Evolutionary conservation across 2,329 filamentous ascomycete genomes (phyloP).

Genomic region (Colletotrichum liriopes): DNA sequence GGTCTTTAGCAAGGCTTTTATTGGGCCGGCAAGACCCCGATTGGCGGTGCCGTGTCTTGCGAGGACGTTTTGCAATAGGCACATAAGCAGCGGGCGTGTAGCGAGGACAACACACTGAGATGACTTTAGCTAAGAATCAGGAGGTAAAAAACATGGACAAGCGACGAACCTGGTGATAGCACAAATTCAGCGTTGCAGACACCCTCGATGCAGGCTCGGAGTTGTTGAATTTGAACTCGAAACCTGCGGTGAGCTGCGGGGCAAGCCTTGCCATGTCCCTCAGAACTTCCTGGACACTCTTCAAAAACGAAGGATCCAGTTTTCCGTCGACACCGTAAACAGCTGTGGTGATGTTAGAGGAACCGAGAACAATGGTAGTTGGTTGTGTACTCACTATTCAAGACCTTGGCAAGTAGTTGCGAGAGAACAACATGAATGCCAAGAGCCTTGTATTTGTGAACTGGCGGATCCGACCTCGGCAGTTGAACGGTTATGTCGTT

Average conservation of each 20-base stretch:
- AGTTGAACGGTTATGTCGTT: slow-evolving; percentile 18
- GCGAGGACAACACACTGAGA: slow-evolving; percentile 24
- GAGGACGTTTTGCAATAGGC: slow-evolving; percentile 19
- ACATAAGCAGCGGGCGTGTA: slow-evolving; percentile 23
- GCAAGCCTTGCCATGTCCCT: slow-evolving; percentile 20
- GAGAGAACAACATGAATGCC: slow-evolving; percentile 26
- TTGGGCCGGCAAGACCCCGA: slow-evolving; percentile 14
- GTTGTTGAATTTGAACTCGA: slow-evolving; percentile 33
- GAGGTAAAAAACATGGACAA: not conserved
- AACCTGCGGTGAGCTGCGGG: slow-evolving; percentile 16
- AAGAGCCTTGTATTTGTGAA: slow-evolving; percentile 23
- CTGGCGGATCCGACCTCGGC: slow-evolving; percentile 4
- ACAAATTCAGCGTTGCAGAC: slow-evolving; percentile 26
- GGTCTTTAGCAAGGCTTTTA: slow-evolving; percentile 23
- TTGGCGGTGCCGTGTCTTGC: slow-evolving; percentile 16
- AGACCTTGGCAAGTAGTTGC: slow-evolving; percentile 23
- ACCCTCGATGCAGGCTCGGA: slow-evolving; percentile 21
- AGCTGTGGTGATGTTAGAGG: not conserved
- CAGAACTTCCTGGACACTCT: slow-evolving; percentile 21
- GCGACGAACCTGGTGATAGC: slow-evolving; percentile 23
- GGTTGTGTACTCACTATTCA: slow-evolving; percentile 5
- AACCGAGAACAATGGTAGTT: accelerated
- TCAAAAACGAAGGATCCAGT: slow-evolving; percentile 20
- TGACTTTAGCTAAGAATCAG: not conserved
- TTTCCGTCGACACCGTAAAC: slow-evolving; percentile 32